A percentile compares a stretch with the other conserved stretches of the same genome.
Conservation (phyloP, 179 eudicot genomes). For the Carnegiea gigantea region DNA sequence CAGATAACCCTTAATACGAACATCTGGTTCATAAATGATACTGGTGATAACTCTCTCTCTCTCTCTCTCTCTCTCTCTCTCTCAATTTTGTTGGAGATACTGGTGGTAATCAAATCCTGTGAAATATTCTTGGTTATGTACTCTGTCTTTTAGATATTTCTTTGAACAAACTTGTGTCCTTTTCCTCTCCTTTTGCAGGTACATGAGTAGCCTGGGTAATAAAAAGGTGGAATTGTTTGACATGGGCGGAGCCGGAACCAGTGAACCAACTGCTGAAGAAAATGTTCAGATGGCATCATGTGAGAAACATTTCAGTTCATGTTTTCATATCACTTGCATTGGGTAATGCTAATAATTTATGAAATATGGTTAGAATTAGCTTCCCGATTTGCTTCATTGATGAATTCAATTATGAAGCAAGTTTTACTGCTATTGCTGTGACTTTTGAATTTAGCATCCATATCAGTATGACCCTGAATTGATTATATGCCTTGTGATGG, state of each 20-base stretch:
- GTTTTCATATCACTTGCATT: background rate
- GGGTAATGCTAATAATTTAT: background rate
- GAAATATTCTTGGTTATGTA: background rate
- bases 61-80: background rate
- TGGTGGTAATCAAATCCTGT: background rate
- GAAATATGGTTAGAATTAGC: conserved; percentile 14
- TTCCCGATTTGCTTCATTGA: background rate
- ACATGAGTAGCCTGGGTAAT: conserved; percentile 86
- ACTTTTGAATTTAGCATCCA: background rate
- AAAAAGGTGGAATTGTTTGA: conserved; percentile 94
- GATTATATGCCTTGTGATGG: background rate
- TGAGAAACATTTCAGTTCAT: conserved; percentile 33
- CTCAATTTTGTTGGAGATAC: background rate
- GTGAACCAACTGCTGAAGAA: conserved; percentile 87
- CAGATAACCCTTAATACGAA: background rate
- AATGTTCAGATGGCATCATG: conserved; percentile 88
- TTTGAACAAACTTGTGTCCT: background rate
- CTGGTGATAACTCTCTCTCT: background rate
- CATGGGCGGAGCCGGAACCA: conserved; percentile 70
- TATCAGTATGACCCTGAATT: conserved; percentile 2
- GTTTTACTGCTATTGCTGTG: background rate
- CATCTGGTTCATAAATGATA: no score
- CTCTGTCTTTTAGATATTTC: background rate
- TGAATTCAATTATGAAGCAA: background rate
- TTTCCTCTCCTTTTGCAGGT: conserved; percentile 42